Base-by-base conservation (phyloP, 2,329 filamentous ascomycete species). In the Aspergillus tamarii region DNA sequence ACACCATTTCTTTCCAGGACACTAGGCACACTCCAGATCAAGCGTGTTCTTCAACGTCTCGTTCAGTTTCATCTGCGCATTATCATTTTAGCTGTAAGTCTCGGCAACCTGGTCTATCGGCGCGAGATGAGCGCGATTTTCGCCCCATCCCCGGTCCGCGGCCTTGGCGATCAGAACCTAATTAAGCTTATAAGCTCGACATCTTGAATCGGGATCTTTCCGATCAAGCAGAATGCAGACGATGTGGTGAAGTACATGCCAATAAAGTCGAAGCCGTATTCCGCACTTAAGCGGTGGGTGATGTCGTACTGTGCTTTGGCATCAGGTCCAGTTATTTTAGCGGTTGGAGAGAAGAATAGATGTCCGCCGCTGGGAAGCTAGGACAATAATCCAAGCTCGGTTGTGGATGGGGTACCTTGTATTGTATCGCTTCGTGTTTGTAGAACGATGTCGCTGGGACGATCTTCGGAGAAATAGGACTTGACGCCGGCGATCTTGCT, bases 211-310 rank as follows among this genome's bases (percentile, higher is more conserved):
- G 0, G 75, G 67, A 39, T 83, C 76, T 43, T 77, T 76, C 6
- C 81, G 76, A 64, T 87, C 79, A 69, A 84, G 87, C 16, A 86
- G 78, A 48, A 87, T 82, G 62, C 83, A 83, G 3, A 85, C 80
- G 21, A 62, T 43, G 14, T 36, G 11, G 67, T 64, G 53, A 79
- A 80, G 57, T 86, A 83, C 2, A 82, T 83, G 2, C 81, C 80
- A 61, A 86, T 82, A 57, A 85, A 80, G 67, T 86, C 84, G 58
- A 86, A 79, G 1, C 82, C 82, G 46, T 78, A 76, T 62, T 84
- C 77, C n/a, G 74, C 69, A 60, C 77, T 74, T 32, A 78, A 72
- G 5, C 69, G 74, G 68, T 77, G 66, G 8, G 78, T 83, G 30
- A 84, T 67, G 6, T 76, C 66, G 69, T 84, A 82, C 62, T 84